Evolutionary conservation across 352 stramenopile species (phyloP), one percentile per base, ranked within the genome.

Genomic region (Lagenidium giganteum): DNA sequence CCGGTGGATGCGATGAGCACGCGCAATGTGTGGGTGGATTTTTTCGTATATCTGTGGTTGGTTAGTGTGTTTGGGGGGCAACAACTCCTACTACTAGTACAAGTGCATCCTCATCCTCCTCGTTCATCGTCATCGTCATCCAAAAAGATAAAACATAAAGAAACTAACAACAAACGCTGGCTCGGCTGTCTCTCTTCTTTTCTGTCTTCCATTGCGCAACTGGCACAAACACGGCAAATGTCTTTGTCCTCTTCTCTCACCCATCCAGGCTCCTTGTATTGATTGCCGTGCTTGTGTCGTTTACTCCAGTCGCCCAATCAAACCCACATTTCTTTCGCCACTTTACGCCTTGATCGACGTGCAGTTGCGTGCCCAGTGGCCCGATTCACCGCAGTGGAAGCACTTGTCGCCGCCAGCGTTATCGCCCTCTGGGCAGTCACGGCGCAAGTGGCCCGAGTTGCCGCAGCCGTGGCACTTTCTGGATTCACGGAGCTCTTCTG

Each of bases 341-440:
- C 39, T 66, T 65, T 85, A 88, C 7, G 53, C 75, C 49, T 64
- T 70, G 40, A 65, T 46, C 31, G 56, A 55, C 27, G 73, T 67
- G 72, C 80, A 92, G 64, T 89, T 84, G 26, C 80, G 80, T 5
- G 80, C 80, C 73, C 71, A 92, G 67, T 90, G 77, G 38, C 73
- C 77, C 5, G 61, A 69, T 49, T 85, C 71, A 32, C 76, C 76
- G 57, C 77, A 89, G 56, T 89, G 77, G 61, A 86, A 89, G 71
- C 77, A 89, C 68, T 89, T 89, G 67, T 89, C 77, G 34, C 69
- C 61, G 34, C 40, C 70, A 54, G 59, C 55, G 50, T 71, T 71
- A 51, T 61, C 84, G 57, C 87, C 79, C 28, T 92, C 76, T 9
- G 80, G 80, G 64, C 80, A 92, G 61, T 92, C 76, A 23, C 77